These are phyloP conservation scores for Metschnikowia arizonensis DNA, from an alignment of 805 yeast species.

Conservation along the genomic window DNA sequence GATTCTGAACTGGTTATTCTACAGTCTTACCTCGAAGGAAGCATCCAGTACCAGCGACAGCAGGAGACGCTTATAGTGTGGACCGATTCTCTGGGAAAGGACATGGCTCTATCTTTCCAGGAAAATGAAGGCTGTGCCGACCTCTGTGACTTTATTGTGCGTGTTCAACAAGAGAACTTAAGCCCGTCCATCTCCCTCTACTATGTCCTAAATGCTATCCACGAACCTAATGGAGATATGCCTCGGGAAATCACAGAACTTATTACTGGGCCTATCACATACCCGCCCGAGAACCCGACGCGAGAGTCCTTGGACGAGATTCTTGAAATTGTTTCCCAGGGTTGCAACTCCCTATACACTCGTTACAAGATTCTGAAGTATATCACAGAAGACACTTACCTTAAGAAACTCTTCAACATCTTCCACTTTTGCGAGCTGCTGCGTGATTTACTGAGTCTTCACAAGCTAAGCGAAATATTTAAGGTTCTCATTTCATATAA, in stretches of 20 bases:
- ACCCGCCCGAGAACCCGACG: conserved; percentile 53
- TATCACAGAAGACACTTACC: conserved; percentile 50
- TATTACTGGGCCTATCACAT: conserved; percentile 72
- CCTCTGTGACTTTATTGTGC: conserved; percentile 73
- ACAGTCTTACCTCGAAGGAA: conserved; percentile 64
- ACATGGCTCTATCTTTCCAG: conserved; percentile 87
- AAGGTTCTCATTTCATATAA: conserved; percentile 70
- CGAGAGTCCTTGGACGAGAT: conserved; percentile 50
- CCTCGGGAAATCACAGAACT: conserved; percentile 61
- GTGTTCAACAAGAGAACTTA: conserved; percentile 52
- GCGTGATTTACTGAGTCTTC: conserved; percentile 52
- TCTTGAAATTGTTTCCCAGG: conserved; percentile 54
- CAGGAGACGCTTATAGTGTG: conserved; percentile 93
- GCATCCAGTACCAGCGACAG: conserved; percentile 84
- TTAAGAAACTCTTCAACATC: conserved; percentile 46
- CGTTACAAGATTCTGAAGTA: conserved; percentile 56
- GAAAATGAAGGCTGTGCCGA: conserved; percentile 86
- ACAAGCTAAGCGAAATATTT: conserved; percentile 65
- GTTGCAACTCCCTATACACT: conserved; percentile 59
- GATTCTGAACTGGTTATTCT: conserved; percentile 56
- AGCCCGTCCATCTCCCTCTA: conserved; percentile 64
- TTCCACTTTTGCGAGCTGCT: conserved; percentile 56
- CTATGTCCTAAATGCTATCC: conserved; percentile 53
- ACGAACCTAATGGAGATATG: conserved; percentile 17
- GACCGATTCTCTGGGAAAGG: conserved; percentile 73